These are phyloP conservation scores for Syncephalastrum racemosum DNA, from an alignment of 371 early-diverging fungal species.

Conservation along the genomic window DNA sequence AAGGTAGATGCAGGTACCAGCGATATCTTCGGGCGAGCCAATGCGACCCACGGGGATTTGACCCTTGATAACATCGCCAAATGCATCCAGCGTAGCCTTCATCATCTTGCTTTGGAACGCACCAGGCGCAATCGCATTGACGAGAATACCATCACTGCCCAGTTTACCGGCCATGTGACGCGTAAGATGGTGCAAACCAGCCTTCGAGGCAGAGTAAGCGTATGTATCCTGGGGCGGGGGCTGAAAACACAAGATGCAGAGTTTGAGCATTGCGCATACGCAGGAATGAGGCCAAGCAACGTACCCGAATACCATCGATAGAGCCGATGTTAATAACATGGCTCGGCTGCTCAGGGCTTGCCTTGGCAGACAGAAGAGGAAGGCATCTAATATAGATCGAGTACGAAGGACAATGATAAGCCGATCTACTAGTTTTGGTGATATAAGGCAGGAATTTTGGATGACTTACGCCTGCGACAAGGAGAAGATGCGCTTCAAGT, in stretches of 20 bases:
- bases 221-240: conserved; percentile 47
- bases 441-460: no score
- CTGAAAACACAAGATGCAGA: conserved; percentile 3
- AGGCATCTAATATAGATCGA: conserved; percentile 45
- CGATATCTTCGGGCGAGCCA: conserved; percentile 87
- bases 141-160: conserved; percentile 61
- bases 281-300: neutral
- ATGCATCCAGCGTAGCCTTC: conserved; percentile 67
- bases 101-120: conserved; percentile 89
- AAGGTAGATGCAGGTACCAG: conserved; percentile 76
- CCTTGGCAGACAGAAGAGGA: conserved; percentile 70
- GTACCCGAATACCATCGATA: conserved; percentile 68
- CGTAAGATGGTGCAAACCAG: conserved; percentile 74
- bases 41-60: conserved; percentile 71
- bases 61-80: conserved; percentile 56
- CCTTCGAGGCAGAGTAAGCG: conserved; percentile 80
- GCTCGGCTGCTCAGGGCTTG: conserved; percentile 43
- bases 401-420: neutral
- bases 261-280: neutral
- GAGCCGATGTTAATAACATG: conserved; percentile 68
- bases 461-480: conserved; percentile 72
- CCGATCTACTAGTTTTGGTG: no score
- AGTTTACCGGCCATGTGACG: conserved; percentile 61
- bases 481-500: conserved; percentile 76
- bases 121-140: conserved; percentile 91